A percentile compares a stretch with the other conserved stretches of the same genome.
Conservation (phyloP, 176 grass and related monocot genomes). For the Saccharum spontaneum region DNA sequence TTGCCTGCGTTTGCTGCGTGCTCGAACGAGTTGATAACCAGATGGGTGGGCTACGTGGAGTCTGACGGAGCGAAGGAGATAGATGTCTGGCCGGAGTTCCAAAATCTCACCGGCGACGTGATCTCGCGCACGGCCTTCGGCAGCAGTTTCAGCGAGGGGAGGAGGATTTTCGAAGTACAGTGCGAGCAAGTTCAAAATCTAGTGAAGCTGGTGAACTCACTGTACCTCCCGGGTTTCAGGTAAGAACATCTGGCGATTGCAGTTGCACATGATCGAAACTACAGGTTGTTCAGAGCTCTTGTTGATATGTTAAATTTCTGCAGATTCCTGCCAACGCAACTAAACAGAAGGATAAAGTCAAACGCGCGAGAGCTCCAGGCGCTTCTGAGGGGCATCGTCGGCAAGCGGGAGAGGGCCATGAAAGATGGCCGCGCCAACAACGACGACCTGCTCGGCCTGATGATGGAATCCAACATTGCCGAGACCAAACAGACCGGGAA, state of each 20-base stretch:
- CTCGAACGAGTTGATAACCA: slow-evolving; percentile 28
- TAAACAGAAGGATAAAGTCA: slow-evolving; percentile 43
- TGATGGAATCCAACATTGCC: slow-evolving; percentile 46
- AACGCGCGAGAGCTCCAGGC: slow-evolving; percentile 22
- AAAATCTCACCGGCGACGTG: slow-evolving; percentile 47
- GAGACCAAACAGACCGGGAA: slow-evolving; percentile 23
- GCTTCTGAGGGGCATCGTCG: slow-evolving; percentile 52
- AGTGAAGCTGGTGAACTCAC: neutral
- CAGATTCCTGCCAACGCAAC: slow-evolving; percentile 44
- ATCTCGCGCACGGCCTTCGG: slow-evolving; percentile 71
- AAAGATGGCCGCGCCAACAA: slow-evolving; percentile 19
- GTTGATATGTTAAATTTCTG: neutral
- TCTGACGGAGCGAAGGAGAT: slow-evolving; percentile 33
- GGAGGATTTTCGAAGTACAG: slow-evolving; percentile 54
- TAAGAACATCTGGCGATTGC: neutral
- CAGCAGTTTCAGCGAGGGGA: slow-evolving; percentile 60
- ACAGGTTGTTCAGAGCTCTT: neutral
- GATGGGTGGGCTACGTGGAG: slow-evolving; percentile 39
- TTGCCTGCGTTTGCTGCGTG: slow-evolving; percentile 46
- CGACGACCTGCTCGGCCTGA: slow-evolving; percentile 49
- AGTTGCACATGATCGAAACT: neutral
- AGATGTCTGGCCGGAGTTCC: slow-evolving; percentile 73
- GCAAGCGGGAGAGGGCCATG: slow-evolving; percentile 46
- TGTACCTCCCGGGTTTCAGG: slow-evolving; percentile 47
- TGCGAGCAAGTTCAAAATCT: slow-evolving; percentile 41